phyloP scores from a whole-genome alignment of 2,329 filamentous ascomycete species.

The Triangularia verruculosa region DNA sequence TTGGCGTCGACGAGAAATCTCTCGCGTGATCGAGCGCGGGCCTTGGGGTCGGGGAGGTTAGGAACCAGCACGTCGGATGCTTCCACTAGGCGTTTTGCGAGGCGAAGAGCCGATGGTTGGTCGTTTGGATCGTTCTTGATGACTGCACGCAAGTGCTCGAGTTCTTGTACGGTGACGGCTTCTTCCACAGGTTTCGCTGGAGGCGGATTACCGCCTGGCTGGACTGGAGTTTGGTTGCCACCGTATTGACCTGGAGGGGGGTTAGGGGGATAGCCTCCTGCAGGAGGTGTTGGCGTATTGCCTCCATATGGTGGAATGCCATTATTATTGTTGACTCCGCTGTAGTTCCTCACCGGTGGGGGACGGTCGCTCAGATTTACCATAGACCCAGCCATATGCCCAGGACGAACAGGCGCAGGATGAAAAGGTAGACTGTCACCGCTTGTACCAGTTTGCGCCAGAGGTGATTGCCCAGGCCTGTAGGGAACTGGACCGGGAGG shows the following conservation, averaged over 20 bases:
- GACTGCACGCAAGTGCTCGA: constrained; percentile 68
- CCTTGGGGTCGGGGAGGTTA: constrained; percentile 63
- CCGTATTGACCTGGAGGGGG: constrained; percentile 30
- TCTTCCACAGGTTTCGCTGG: constrained; percentile 35
- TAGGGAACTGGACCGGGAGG: constrained; percentile 26
- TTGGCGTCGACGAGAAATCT: constrained; percentile 81
- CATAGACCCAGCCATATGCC: constrained; percentile 57
- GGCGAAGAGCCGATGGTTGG: constrained; percentile 63
- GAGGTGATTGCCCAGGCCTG: constrained; percentile 21
- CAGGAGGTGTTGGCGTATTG: constrained; percentile 27
- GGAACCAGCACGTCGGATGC: constrained; percentile 73
- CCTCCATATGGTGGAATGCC: constrained; percentile 32
- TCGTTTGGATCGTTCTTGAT: constrained; percentile 72
- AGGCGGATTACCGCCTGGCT: constrained; percentile 24
- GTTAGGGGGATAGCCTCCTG: constrained; percentile 31
- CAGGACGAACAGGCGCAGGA: constrained; percentile 61
- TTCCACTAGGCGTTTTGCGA: constrained; percentile 83
- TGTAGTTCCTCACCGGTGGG: constrained; percentile 56
- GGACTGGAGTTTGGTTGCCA: not conserved
- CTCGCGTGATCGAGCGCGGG: constrained; percentile 72
- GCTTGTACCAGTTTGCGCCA: constrained; percentile 34
- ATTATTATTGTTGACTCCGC: constrained; percentile 44
- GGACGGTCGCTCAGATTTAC: constrained; percentile 56
- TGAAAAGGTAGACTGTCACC: constrained; percentile 55
- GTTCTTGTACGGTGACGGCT: constrained; percentile 73